Conservation (phyloP, 108 stramenopile species). For the Cyclostephanos invisitatus region DNA sequence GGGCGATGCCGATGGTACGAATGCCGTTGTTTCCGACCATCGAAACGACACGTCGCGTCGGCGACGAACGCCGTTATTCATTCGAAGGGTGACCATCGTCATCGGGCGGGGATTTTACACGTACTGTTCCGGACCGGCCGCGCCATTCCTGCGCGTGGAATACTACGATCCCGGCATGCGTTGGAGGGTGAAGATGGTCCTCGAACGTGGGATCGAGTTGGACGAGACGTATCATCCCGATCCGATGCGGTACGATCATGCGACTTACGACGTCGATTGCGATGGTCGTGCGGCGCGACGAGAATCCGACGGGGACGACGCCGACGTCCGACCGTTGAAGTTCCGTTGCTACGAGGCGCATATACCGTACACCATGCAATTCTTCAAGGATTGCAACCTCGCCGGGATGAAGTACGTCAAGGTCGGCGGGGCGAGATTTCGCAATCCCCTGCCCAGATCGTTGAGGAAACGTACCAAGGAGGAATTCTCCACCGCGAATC, state of each 20-base stretch:
- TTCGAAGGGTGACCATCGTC: conserved; percentile 74
- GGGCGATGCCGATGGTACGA: too few species aligned
- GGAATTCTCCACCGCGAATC: conserved; percentile 30
- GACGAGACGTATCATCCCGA: conserved; percentile 69
- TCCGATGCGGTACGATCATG: conserved; percentile 59
- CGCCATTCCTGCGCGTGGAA: conserved; percentile 76
- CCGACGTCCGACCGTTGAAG: conserved; percentile 42
- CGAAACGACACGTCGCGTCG: conserved; percentile 2
- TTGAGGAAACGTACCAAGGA: conserved; percentile 41
- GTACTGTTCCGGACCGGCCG: conserved; percentile 71
- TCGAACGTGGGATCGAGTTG: conserved; percentile 79
- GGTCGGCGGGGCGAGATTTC: conserved; percentile 60
- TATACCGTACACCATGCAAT: conserved; percentile 91
- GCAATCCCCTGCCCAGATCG: conserved; percentile 49
- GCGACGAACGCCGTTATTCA: conserved; percentile 29
- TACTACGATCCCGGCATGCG: conserved; percentile 82
- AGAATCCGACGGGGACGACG: conserved; percentile 18
- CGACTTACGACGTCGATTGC: background rate
- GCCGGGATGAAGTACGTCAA: conserved; percentile 84
- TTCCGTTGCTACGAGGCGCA: conserved; percentile 91
- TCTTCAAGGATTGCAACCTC: conserved; percentile 78
- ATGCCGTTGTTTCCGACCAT: conserved; percentile 9
- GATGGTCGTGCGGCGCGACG: background rate
- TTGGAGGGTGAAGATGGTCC: conserved; percentile 80
- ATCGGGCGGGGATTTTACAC: conserved; percentile 86